phyloP scores from a whole-genome alignment of 2,329 filamentous ascomycete genomes.

The Epichloe gansuensis region DNA sequence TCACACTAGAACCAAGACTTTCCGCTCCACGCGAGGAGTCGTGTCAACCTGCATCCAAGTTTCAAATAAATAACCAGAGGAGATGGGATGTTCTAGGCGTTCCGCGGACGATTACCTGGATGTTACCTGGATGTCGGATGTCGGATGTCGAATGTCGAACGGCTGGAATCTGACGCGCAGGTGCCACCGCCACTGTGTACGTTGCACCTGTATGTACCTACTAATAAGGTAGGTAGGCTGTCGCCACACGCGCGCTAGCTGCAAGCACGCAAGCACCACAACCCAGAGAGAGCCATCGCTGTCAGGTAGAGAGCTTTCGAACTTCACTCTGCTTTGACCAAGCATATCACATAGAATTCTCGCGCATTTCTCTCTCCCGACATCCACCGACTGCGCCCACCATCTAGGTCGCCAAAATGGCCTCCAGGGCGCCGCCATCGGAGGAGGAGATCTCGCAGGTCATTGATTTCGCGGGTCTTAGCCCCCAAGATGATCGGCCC shows the following conservation, averaged over 20 bases:
- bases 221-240: background rate
- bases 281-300: background rate
- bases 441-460: slow-evolving; percentile 26
- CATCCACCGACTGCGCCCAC: background rate
- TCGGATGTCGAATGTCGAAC: no score
- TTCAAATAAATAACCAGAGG: no score
- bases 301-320: background rate
- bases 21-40: no score
- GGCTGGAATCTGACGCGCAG: background rate
- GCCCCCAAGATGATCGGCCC: slow-evolving; percentile 23
- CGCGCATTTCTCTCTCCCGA: background rate
- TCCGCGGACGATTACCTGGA: no score
- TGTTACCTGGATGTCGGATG: no score
- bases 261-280: background rate
- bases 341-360: background rate
- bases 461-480: slow-evolving; percentile 29
- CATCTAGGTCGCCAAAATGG: slow-evolving; percentile 14
- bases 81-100: no score
- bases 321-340: background rate
- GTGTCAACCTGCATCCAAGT: no score
- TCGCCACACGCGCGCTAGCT: background rate
- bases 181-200: no score
- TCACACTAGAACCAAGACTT: background rate
- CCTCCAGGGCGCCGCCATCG: slow-evolving; percentile 24
- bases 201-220: no score